These are phyloP conservation scores for Syncephalis plumigaleata DNA, from an alignment of 371 early-diverging fungal genomes.

Conservation along the genomic window DNA sequence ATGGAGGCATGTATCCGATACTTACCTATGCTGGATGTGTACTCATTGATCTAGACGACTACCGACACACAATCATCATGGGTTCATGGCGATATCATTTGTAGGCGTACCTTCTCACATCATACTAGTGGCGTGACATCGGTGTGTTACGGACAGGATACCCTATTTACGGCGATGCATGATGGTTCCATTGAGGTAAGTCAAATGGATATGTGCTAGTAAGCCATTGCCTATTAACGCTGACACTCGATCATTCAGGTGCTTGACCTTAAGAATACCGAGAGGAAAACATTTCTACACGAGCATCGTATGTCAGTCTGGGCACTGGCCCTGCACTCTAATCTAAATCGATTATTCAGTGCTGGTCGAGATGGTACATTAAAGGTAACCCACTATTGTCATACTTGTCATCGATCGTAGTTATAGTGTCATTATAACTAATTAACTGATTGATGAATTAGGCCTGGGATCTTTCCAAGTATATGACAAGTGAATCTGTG, in stretches of 20 bases:
- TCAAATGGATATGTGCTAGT: conserved; percentile 5
- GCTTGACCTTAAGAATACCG: conserved; percentile 25
- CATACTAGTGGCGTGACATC: conserved; percentile 40
- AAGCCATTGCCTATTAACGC: not conserved
- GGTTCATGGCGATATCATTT: conserved; percentile 25
- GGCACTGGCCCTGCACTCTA: conserved; percentile 29
- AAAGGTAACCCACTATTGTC: too few species aligned
- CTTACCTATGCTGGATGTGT: not conserved
- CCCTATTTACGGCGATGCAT: conserved; percentile 34
- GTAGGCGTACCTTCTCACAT: conserved; percentile 28
- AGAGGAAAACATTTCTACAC: conserved; percentile 13
- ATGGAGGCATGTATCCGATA: too few species aligned
- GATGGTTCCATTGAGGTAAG: conserved; percentile 29
- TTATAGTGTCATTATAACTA: too few species aligned
- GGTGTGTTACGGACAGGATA: conserved; percentile 22
- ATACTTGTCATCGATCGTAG: too few species aligned
- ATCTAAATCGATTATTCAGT: conserved; percentile 25
- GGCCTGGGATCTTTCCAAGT: conserved; percentile 17
- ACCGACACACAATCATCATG: conserved; percentile 7
- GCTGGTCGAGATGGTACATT: conserved; percentile 37
- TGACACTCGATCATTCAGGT: conserved; percentile 7
- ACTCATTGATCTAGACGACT: not conserved
- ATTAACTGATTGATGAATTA: not conserved
- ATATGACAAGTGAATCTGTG: conserved; percentile 1
- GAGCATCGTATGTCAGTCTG: conserved; percentile 45